A percentile compares a stretch with the other conserved stretches of the same genome.
phyloP scores from a whole-genome alignment of 1,284 basidiomycete species.

The Fomes fomentarius region DNA sequence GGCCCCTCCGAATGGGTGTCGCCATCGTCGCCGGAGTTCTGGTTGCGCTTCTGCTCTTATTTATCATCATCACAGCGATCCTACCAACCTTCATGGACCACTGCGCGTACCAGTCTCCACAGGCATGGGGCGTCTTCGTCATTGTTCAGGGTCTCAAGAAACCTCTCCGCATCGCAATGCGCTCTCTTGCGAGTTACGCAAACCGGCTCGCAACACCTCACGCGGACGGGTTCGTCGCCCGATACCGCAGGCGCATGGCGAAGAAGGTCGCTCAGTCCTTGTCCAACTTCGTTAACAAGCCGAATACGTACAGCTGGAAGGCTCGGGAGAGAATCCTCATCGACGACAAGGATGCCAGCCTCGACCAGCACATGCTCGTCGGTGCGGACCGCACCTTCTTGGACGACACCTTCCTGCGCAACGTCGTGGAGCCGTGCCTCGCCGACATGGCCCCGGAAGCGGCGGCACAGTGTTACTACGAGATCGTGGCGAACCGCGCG shows the following conservation, averaged over 20 bases:
- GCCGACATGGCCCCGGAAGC: slow-evolving; percentile 16
- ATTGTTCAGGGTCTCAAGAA: slow-evolving; percentile 18
- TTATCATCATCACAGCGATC: slow-evolving; percentile 24
- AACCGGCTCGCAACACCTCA: not conserved
- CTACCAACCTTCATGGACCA: slow-evolving; percentile 25
- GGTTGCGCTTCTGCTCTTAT: slow-evolving; percentile 21
- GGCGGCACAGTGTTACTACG: slow-evolving; percentile 13
- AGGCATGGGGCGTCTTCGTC: slow-evolving; percentile 27
- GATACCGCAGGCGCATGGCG: slow-evolving; percentile 7
- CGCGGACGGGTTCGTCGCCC: slow-evolving; percentile 14
- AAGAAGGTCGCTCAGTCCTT: slow-evolving; percentile 9
- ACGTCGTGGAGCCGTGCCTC: slow-evolving; percentile 22
- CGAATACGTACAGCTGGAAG: slow-evolving; percentile 21
- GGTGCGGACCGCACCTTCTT: slow-evolving; percentile 18
- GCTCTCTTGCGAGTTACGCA: slow-evolving; percentile 4
- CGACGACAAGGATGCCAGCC: slow-evolving; percentile 7
- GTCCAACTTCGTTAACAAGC: slow-evolving; percentile 18
- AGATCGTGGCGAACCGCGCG: slow-evolving; percentile 20
- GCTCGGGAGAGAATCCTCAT: slow-evolving; percentile 19
- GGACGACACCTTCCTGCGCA: slow-evolving; percentile 21
- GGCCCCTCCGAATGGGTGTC: slow-evolving; percentile 21
- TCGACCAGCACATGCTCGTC: slow-evolving; percentile 22
- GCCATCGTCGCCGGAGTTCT: slow-evolving; percentile 21
- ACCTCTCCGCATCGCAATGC: slow-evolving; percentile 8
- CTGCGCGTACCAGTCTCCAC: slow-evolving; percentile 32